These are phyloP conservation scores for Populus ilicifolia DNA, from an alignment of 345 rosid species.

Conservation along the genomic window DNA sequence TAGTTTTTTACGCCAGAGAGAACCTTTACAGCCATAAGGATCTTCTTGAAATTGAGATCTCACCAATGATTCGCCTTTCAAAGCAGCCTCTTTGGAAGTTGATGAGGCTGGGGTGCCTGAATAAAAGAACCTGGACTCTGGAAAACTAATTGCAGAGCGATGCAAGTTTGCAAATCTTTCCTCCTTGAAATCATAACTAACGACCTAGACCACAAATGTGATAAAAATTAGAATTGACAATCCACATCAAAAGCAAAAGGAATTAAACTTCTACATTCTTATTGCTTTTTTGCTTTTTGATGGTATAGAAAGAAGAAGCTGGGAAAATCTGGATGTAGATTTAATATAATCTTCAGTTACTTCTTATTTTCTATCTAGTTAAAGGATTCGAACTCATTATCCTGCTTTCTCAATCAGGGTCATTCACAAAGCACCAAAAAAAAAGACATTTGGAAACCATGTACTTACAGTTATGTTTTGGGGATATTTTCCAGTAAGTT, in stretches of 20 bases:
- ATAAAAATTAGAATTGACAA: background rate
- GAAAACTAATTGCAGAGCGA: slow-evolving; percentile 79
- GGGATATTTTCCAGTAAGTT: slow-evolving; percentile 89
- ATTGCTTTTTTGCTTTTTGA: background rate
- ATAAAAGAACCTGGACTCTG: slow-evolving; percentile 68
- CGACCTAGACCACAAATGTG: slow-evolving; percentile 46
- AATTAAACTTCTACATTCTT: background rate
- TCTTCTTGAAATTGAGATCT: slow-evolving; percentile 77
- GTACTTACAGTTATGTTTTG: slow-evolving; percentile 76
- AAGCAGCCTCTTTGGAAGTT: slow-evolving; percentile 63
- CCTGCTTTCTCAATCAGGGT: too few species aligned
- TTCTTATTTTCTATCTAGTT: background rate
- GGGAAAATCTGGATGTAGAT: background rate
- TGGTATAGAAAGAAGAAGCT: background rate
- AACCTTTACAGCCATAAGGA: slow-evolving; percentile 80
- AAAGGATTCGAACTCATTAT: background rate
- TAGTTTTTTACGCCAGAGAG: slow-evolving; percentile 73
- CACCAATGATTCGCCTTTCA: slow-evolving; percentile 79
- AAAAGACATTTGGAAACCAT: background rate
- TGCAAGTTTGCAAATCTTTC: slow-evolving; percentile 77
- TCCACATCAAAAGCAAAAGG: background rate
- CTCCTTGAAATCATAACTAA: slow-evolving; percentile 89
- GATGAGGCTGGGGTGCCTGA: slow-evolving; percentile 65
- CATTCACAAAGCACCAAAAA: background rate
- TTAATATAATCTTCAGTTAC: background rate